A percentile compares a stretch with the other conserved stretches of the same genome.
phyloP scores from a whole-genome alignment of 192 early-diverging fungal genomes.

The Gaertneriomyces sp. region DNA sequence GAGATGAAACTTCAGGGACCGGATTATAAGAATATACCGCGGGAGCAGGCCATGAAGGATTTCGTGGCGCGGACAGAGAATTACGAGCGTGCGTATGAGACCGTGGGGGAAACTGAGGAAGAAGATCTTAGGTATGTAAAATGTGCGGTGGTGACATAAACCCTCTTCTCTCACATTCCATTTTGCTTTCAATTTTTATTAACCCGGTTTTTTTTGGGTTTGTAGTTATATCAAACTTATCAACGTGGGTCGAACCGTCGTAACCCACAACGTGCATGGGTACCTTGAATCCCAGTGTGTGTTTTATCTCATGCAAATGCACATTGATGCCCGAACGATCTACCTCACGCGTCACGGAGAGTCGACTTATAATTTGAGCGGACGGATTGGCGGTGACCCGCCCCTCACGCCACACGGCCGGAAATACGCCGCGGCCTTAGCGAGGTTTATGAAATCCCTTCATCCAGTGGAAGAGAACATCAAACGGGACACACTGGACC shows the following conservation, averaged over 20 bases:
- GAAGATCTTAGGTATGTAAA: slow-evolving; percentile 33
- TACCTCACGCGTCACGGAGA: slow-evolving; percentile 95
- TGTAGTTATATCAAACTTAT: slow-evolving; percentile 91
- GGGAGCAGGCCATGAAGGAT: slow-evolving; percentile 75
- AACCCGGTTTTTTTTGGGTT: too few relatives aligned
- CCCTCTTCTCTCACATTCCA: too few relatives aligned
- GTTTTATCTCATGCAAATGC: slow-evolving; percentile 98
- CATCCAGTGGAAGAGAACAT: slow-evolving; percentile 17
- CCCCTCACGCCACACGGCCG: slow-evolving; percentile 70
- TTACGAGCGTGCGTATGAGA: slow-evolving; percentile 90
- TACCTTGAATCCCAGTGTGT: slow-evolving; percentile 91
- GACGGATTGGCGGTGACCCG: slow-evolving; percentile 86
- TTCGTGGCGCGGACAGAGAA: slow-evolving; percentile 82
- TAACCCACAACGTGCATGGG: slow-evolving; percentile 91
- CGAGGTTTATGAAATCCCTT: slow-evolving; percentile 61
- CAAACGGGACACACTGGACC: not conserved
- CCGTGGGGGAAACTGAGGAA: slow-evolving; percentile 82
- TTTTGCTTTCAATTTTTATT: too few relatives aligned
- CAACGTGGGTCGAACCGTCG: slow-evolving; percentile 93
- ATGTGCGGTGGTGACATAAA: too few relatives aligned
- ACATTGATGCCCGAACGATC: slow-evolving; percentile 75
- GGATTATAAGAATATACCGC: slow-evolving; percentile 86
- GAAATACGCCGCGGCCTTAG: slow-evolving; percentile 70
- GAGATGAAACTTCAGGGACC: slow-evolving; percentile 88
- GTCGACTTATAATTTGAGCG: slow-evolving; percentile 72